Evolutionary conservation across 2,329 filamentous ascomycete species (phyloP), one percentile per base, ranked within the genome.

Genomic region (Aspergillus aculeatinus): DNA sequence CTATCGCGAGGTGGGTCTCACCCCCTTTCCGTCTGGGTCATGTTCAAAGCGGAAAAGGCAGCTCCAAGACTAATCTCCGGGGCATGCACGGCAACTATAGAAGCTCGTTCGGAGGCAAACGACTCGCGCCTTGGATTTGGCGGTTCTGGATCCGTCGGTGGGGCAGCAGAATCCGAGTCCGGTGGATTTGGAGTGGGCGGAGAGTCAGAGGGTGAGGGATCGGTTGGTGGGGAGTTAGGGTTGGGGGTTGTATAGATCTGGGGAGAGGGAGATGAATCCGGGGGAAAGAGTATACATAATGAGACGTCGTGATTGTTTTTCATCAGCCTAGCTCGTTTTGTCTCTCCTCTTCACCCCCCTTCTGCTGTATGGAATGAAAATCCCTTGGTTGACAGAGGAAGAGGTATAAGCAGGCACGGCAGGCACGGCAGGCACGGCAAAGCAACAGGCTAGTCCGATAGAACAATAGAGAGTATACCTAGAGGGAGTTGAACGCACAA

Each of bases 101-200:
- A 55, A 55, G 10, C 27, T 55, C n/a, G 53, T 55, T 7, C 53
- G 53, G 19, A 29, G 42, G 42, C 42, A 48, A 21, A 48, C 53
- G n/a, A 55, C 53, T 12, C 65, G 65, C 16, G 68, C 71, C 0
- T 60, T 70, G 51, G 68, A 73, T 52, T 70, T 66, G 11, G 71
- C 71, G 9, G 68, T 73, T 6, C 65, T 63, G 19, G 68, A 67
- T 52, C 70, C 70, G 7, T 29, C 27, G 5, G 61, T 65, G 47
- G 62, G 64, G 23, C 53, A 55, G 42, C 42, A 31, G 3, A 64
- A 66, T 35, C 70, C 70, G 16, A 68, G 70, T 51, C 62, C 70
- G 35, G 62, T 65, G 53, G 69, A 72, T 60, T 70, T 71, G 47
- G 69, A 72, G 61, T 70, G 66, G 50, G 70, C 65, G 14, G 65